A percentile compares a stretch with the other conserved stretches of the same genome.
Evolutionary conservation across 1,139 yeast species (phyloP).

Genomic region (Sugiyamaella castrensis): DNA sequence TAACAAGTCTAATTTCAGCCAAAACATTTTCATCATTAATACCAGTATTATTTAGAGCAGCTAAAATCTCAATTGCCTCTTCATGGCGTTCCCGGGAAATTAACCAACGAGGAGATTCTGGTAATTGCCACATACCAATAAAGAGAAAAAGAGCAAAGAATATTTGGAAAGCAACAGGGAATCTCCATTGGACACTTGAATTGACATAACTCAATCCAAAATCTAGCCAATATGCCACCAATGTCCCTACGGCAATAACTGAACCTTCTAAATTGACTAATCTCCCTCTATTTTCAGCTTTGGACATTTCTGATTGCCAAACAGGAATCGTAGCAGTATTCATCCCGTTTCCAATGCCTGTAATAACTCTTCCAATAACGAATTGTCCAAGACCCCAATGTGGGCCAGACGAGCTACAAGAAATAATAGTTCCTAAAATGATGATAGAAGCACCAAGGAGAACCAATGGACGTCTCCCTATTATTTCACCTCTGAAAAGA

Average conservation of each 20-base stretch:
- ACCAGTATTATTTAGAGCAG: constrained; percentile 37
- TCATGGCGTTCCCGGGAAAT: constrained; percentile 43
- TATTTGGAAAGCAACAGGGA: constrained; percentile 41
- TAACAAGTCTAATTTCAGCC: constrained; percentile 24
- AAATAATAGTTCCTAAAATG: constrained; percentile 56
- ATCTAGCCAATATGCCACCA: constrained; percentile 72
- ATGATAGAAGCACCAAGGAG: constrained; percentile 55
- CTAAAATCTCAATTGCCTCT: constrained; percentile 43
- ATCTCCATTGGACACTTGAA: constrained; percentile 50
- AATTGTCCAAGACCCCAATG: constrained; percentile 67
- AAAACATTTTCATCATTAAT: constrained; percentile 25
- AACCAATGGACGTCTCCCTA: constrained; percentile 39
- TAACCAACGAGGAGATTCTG: constrained; percentile 54
- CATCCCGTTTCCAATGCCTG: constrained; percentile 78
- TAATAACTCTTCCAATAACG: constrained; percentile 68
- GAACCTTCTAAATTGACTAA: constrained; percentile 72
- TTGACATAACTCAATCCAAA: constrained; percentile 47
- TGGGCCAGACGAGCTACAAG: constrained; percentile 61
- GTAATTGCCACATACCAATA: constrained; percentile 34
- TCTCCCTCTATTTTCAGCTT: constrained; percentile 69
- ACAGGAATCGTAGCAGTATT: constrained; percentile 80
- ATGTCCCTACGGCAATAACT: constrained; percentile 68
- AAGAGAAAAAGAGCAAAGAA: constrained; percentile 30
- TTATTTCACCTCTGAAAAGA: constrained; percentile 42
- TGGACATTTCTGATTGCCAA: constrained; percentile 79